These are phyloP conservation scores for Claviceps digitariae DNA, from an alignment of 2,329 filamentous ascomycete species.

Conservation along the genomic window DNA sequence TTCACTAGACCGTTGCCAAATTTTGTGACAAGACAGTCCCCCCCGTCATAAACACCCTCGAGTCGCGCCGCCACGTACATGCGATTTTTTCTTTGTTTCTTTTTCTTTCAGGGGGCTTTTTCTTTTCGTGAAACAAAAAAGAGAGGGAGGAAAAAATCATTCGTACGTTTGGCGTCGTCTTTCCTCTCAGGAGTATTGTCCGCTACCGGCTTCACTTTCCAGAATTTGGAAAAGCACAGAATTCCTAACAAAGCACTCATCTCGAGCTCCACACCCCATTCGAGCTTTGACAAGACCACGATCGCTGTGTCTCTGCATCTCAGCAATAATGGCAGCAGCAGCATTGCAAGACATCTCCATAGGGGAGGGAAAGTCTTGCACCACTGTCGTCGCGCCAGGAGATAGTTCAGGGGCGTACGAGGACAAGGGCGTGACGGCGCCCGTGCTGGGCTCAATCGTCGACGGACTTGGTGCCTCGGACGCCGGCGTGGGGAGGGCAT, in stretches of 20 bases:
- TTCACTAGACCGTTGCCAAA: not conserved
- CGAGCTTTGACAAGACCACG: conserved; percentile 12
- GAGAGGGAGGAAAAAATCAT: not conserved
- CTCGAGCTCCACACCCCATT: conserved; percentile 17
- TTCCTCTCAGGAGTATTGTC: conserved; percentile 1
- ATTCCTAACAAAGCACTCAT: conserved; percentile 21
- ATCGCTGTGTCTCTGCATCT: conserved; percentile 23
- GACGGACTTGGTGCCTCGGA: conserved; percentile 12
- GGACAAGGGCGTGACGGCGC: conserved; percentile 11
- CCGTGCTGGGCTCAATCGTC: conserved; percentile 11
- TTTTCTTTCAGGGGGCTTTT: too few relatives aligned
- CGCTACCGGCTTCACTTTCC: conserved; percentile 10
- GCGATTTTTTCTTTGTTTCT: not conserved
- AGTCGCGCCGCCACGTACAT: not conserved
- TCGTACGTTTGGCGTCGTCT: not conserved
- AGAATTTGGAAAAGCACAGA: conserved; percentile 21
- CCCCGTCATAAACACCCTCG: not conserved
- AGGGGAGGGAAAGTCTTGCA: conserved; percentile 12
- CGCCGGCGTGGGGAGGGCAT: conserved; percentile 9
- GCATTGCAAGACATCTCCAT: conserved; percentile 22
- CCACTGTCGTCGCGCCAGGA: conserved; percentile 4
- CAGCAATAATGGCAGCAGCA: conserved; percentile 24
- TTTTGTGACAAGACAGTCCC: not conserved
- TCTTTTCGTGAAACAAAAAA: not conserved
- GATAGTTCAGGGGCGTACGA: conserved; percentile 6